Evolutionary conservation across 257 asterid genomes (phyloP), one percentile per base, ranked within the genome.

Genomic region (Coffea eugenioides): DNA sequence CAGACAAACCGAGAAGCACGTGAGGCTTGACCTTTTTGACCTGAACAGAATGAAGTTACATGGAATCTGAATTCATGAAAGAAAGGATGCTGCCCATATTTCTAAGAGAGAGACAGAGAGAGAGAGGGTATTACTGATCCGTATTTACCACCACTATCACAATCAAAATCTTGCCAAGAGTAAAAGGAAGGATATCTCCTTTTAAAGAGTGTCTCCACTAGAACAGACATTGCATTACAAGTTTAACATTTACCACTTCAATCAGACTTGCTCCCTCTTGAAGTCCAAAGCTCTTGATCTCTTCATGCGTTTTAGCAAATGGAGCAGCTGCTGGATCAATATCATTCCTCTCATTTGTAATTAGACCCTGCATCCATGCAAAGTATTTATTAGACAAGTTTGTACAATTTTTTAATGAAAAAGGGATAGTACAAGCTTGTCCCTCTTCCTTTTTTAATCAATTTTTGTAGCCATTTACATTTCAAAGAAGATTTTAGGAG

Each of bases 1-100:
- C 99, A 54, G 99, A 96, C 86, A 96, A 90, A 82, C 99, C 99
- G 84, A 96, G 97, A 87, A 96, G 97, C 88, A 94, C 97, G 68
- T 94, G 97, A 31, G 99, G 99, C 86, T 91, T 96, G 76, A 94
- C 98, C 84, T 92, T 92, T 83, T 91, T 90, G 77, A 96, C 95
- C 99, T 96, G 97, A 88, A 92, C 51, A 87, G 71, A 16, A 36
- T 46, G 83, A 64, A 80, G 27, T 64, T 31, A 31, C 69, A 64
- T 21, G 64, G 48, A 87, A 79, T 84, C 75, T 57, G 82, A 73
- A 74, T 11, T 45, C 74, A 73, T 72, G 75, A 83, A 78, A 76
- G 78, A 76, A 71, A 74, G 46, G 25, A 31, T 27, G 71, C 10
- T 43, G 14, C 67, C 74, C 59, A 31, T 39, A 23, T 57, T 43